phyloP scores from a whole-genome alignment of 2,329 filamentous ascomycete species.

The Venturia effusa region DNA sequence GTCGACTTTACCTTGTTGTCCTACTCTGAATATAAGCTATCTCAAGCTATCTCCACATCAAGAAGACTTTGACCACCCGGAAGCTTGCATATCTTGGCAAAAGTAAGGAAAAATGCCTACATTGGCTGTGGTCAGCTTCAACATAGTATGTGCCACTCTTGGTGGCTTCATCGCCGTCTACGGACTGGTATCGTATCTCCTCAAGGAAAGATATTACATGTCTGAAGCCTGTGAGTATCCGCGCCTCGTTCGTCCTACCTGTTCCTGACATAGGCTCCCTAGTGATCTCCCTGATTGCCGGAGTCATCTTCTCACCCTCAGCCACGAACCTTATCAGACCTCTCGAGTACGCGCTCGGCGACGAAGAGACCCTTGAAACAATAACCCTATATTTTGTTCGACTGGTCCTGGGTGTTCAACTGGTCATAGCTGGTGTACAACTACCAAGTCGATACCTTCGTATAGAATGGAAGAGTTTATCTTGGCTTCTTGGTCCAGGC shows the following conservation, averaged over 20 bases:
- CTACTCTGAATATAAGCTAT: neutral
- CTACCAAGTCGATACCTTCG: constrained; percentile 46
- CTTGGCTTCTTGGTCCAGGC: constrained; percentile 45
- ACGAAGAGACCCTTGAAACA: constrained; percentile 48
- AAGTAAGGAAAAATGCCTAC: constrained; percentile 41
- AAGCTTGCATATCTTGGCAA: neutral
- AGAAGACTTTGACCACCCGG: neutral
- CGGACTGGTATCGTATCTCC: constrained; percentile 76
- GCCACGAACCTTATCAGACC: constrained; percentile 65
- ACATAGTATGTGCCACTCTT: constrained; percentile 67
- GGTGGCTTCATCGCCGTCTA: constrained; percentile 88
- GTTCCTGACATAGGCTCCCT: neutral
- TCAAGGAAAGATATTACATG: constrained; percentile 83
- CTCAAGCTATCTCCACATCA: neutral
- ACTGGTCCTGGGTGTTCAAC: constrained; percentile 51
- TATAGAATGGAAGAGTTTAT: constrained; percentile 41
- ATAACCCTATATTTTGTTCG: constrained; percentile 79
- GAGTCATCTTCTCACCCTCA: constrained; percentile 67
- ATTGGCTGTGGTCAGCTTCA: constrained; percentile 64
- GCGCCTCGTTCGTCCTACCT: neutral
- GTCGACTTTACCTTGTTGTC: neutral
- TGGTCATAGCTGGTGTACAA: constrained; percentile 54
- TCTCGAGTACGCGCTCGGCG: constrained; percentile 57
- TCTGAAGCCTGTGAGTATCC: constrained; percentile 68
- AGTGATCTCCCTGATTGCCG: constrained; percentile 78